Conservation (phyloP, 495 filamentous ascomycete species). For the Aspergillus biplanus region DNA sequence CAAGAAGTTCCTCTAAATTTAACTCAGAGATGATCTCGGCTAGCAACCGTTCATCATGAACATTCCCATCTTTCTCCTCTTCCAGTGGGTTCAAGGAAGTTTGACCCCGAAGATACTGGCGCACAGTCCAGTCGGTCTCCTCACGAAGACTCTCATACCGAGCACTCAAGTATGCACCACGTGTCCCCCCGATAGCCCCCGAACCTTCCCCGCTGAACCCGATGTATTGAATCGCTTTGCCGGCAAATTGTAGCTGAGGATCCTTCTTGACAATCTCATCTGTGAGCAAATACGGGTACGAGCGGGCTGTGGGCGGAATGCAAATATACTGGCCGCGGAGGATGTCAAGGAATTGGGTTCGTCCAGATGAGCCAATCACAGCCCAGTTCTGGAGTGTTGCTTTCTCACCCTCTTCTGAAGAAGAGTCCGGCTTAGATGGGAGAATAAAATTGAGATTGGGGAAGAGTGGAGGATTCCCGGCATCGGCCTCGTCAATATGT, state of each 20-base stretch:
- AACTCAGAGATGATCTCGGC: slow-evolving; percentile 67
- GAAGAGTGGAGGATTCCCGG: slow-evolving; percentile 64
- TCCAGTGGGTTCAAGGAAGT: slow-evolving; percentile 74
- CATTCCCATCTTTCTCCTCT: slow-evolving; percentile 47
- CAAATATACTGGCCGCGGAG: slow-evolving; percentile 74
- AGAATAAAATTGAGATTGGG: slow-evolving; percentile 66
- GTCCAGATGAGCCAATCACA: slow-evolving; percentile 70
- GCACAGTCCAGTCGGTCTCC: slow-evolving; percentile 82
- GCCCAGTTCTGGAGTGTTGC: slow-evolving; percentile 64
- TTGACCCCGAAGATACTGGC: slow-evolving; percentile 76
- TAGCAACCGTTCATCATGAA: slow-evolving; percentile 51
- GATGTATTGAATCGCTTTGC: slow-evolving; percentile 76
- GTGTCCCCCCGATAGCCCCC: slow-evolving; percentile 56
- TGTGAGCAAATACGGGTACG: slow-evolving; percentile 73
- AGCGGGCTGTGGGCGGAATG: slow-evolving; percentile 70
- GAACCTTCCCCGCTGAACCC: slow-evolving; percentile 71
- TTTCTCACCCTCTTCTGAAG: slow-evolving; percentile 6
- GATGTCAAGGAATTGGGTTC: slow-evolving; percentile 76
- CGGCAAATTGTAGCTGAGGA: slow-evolving; percentile 56
- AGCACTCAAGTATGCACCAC: slow-evolving; percentile 82
- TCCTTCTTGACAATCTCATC: slow-evolving; percentile 60
- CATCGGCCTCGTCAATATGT: slow-evolving; percentile 37
- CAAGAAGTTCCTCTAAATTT: slow-evolving; percentile 63
- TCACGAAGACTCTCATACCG: slow-evolving; percentile 91
- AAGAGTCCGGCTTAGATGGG: slow-evolving; percentile 46